These are phyloP conservation scores for Euphorbia celastroides DNA, from an alignment of 441 rosid genomes.

Conservation along the genomic window DNA sequence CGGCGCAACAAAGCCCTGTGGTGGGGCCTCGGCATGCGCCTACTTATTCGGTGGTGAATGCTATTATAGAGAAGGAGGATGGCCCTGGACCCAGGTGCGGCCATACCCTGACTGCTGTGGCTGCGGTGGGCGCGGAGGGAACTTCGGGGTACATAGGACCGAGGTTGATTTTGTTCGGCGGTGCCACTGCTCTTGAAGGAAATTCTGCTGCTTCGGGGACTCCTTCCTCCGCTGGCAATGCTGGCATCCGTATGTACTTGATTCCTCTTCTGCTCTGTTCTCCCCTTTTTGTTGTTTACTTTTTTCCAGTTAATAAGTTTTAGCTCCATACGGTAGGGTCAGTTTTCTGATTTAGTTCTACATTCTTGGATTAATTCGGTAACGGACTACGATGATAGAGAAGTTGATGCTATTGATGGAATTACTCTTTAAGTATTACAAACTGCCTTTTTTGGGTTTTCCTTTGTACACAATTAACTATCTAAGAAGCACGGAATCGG, in stretches of 20 bases:
- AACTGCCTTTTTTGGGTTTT: neutral
- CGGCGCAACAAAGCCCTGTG: constrained; percentile 50
- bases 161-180: constrained; percentile 85
- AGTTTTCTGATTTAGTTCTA: constrained; percentile 1
- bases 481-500: too few species aligned
- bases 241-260: constrained; percentile 76
- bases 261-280: constrained; percentile 6
- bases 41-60: constrained; percentile 74
- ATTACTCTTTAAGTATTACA: neutral
- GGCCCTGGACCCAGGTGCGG: constrained; percentile 98
- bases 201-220: constrained; percentile 83
- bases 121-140: constrained; percentile 94
- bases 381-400: neutral
- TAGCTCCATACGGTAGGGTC: neutral
- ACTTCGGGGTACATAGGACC: constrained; percentile 75
- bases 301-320: neutral
- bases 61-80: constrained; percentile 77
- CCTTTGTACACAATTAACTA: neutral
- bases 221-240: constrained; percentile 93
- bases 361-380: neutral
- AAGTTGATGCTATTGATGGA: too few species aligned
- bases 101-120: constrained; percentile 88
- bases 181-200: constrained; percentile 97
- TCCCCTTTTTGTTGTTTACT: neutral
- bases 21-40: constrained; percentile 90